phyloP scores from a whole-genome alignment of 345 rosid species.

The Mallotus nudiflorus region DNA sequence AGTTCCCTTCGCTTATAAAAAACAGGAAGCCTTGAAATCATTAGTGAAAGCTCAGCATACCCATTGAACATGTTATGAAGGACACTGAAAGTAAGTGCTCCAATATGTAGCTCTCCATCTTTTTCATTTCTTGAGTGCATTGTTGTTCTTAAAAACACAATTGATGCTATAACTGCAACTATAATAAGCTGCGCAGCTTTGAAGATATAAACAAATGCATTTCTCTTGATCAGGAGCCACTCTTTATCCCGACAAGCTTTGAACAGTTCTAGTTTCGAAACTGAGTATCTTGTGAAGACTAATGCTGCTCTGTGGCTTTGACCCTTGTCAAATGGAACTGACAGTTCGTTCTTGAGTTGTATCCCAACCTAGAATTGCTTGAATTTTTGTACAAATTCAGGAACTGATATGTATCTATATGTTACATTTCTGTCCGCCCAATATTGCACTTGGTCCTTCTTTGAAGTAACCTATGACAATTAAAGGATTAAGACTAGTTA shows the following conservation, averaged over 20 bases:
- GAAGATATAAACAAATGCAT: constrained; percentile 63
- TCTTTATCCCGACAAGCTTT: constrained; percentile 80
- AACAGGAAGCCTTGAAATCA: constrained; percentile 75
- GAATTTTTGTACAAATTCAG: constrained; percentile 58
- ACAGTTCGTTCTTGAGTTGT: constrained; percentile 50
- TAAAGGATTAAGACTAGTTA: not conserved
- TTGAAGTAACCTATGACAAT: constrained; percentile 68
- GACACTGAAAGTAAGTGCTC: constrained; percentile 56
- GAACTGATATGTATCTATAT: constrained; percentile 61
- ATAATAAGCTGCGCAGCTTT: constrained; percentile 70
- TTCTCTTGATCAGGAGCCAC: constrained; percentile 66
- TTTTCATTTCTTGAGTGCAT: constrained; percentile 56
- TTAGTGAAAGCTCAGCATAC: constrained; percentile 71
- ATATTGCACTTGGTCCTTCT: constrained; percentile 88
- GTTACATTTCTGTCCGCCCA: constrained; percentile 64
- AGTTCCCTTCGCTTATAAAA: constrained; percentile 93
- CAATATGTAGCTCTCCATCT: constrained; percentile 52
- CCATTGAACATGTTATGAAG: constrained; percentile 87
- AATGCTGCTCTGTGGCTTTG: constrained; percentile 69
- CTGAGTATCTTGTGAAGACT: constrained; percentile 52
- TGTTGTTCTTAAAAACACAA: constrained; percentile 58
- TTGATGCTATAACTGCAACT: constrained; percentile 52
- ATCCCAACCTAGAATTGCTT: constrained; percentile 70
- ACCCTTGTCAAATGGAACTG: constrained; percentile 57
- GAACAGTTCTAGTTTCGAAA: constrained; percentile 61